phyloP scores from a whole-genome alignment of 75 land plant genomes.

The Selaginella moellendorffii region DNA sequence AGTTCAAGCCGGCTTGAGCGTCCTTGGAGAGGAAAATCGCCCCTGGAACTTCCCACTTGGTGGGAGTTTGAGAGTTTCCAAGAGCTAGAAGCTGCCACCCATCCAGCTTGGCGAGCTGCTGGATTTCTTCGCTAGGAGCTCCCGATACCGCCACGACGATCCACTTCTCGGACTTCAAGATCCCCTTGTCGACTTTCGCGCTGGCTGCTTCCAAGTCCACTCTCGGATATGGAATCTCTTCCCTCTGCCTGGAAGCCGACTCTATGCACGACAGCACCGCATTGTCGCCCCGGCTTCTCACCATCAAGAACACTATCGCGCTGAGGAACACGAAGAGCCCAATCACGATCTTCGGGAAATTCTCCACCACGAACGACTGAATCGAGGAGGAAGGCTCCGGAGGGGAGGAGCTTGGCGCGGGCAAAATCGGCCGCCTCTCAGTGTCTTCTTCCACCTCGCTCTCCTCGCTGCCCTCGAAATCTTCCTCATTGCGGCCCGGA shows the following conservation, averaged over 20 bases:
- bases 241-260: background rate
- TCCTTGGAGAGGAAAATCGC: background rate
- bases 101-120: constrained; percentile 4
- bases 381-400: background rate
- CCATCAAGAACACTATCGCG: constrained; percentile 43
- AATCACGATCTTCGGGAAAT: constrained; percentile 46
- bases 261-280: constrained; percentile 21
- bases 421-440: constrained; percentile 3
- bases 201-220: background rate
- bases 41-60: background rate
- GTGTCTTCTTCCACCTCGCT: background rate
- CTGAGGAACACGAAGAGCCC: constrained; percentile 38
- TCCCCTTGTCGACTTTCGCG: background rate
- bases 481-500: constrained; percentile 10
- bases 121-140: constrained; percentile 21
- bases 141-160: background rate
- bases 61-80: background rate
- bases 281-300: constrained; percentile 19
- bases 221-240: constrained; percentile 9
- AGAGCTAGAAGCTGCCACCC: constrained; percentile 4
- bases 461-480: constrained; percentile 9
- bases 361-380: constrained; percentile 18
- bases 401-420: background rate
- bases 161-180: constrained; percentile 4
- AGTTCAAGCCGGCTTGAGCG: background rate